Conservation (phyloP, 768 basidiomycete genomes). For the Auricularia auricula-judae region DNA sequence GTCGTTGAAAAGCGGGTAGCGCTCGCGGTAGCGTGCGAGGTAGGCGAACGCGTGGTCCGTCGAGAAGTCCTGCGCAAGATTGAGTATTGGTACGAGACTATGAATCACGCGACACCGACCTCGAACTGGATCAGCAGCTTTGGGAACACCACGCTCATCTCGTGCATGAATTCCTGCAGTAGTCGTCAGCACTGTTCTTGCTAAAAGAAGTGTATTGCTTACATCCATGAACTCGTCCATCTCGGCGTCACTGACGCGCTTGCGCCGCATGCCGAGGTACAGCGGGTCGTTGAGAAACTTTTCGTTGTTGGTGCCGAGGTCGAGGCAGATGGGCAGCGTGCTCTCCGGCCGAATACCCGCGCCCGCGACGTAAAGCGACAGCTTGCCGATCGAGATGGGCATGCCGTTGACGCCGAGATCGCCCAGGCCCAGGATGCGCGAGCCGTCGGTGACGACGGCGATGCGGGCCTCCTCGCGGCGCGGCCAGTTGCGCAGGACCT, state of each 20-base stretch:
- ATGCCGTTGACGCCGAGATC: constrained; percentile 58
- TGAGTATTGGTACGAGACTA: not conserved
- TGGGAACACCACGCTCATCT: constrained; percentile 65
- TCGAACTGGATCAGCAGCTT: constrained; percentile 81
- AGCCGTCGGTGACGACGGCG: constrained; percentile 85
- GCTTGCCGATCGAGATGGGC: constrained; percentile 87
- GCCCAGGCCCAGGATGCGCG: constrained; percentile 10
- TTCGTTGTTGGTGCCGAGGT: constrained; percentile 84
- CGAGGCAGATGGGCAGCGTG: constrained; percentile 74
- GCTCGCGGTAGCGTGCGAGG: constrained; percentile 61
- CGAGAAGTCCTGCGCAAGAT: constrained; percentile 63
- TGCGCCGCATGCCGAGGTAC: constrained; percentile 76
- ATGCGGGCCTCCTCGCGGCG: constrained; percentile 69
- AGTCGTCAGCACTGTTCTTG: no score
- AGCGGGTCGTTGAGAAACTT: constrained; percentile 73
- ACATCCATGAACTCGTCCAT: constrained; percentile 76
- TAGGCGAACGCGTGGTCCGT: constrained; percentile 87
- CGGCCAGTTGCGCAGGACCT: constrained; percentile 64
- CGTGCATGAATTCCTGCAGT: constrained; percentile 63
- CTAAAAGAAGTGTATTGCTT: no score
- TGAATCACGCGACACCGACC: constrained; percentile 22
- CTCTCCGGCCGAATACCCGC: constrained; percentile 76
- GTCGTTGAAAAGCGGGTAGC: constrained; percentile 79
- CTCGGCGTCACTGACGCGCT: constrained; percentile 48
- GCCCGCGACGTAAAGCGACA: constrained; percentile 81